phyloP scores from a whole-genome alignment of 2,329 filamentous ascomycete species.

The Neophaeococcomyces mojaviensis region DNA sequence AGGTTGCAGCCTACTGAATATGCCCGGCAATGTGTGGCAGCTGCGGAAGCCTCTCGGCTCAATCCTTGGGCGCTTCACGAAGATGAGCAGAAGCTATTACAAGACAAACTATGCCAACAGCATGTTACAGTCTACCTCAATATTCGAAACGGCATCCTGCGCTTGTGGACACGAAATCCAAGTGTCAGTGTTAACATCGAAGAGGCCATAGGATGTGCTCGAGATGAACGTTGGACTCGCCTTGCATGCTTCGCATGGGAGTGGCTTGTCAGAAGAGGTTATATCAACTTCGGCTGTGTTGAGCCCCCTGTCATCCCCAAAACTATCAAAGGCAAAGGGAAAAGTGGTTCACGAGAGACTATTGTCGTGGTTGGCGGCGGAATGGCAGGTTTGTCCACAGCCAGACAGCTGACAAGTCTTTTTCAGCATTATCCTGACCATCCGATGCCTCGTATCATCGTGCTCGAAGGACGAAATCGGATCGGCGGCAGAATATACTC shows the following conservation, averaged over 20 bases:
- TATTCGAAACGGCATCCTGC: constrained; percentile 86
- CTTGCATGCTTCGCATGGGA: constrained; percentile 82
- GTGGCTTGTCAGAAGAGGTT: constrained; percentile 83
- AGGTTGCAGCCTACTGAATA: constrained; percentile 68
- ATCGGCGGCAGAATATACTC: constrained; percentile 93
- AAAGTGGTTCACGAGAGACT: constrained; percentile 54
- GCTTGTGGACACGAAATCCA: constrained; percentile 82
- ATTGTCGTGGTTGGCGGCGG: constrained; percentile 86
- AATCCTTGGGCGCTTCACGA: constrained; percentile 83
- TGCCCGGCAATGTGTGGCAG: constrained; percentile 82
- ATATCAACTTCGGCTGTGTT: constrained; percentile 94
- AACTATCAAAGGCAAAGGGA: constrained; percentile 35
- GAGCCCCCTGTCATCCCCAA: constrained; percentile 51
- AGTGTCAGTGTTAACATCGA: constrained; percentile 71
- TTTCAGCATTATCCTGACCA: constrained; percentile 70
- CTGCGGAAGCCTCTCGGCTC: constrained; percentile 80
- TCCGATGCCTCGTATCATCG: constrained; percentile 65
- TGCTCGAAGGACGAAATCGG: constrained; percentile 79
- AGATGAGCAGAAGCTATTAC: constrained; percentile 73
- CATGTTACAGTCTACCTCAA: constrained; percentile 96
- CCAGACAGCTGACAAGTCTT: constrained; percentile 80
- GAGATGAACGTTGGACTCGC: constrained; percentile 80
- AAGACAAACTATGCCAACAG: constrained; percentile 71
- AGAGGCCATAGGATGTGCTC: constrained; percentile 85
- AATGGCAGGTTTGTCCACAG: constrained; percentile 87